Evolutionary conservation across 164 flowering plant genomes (phyloP), one percentile per base, ranked within the genome.

Genomic region (Annona squamosa): DNA sequence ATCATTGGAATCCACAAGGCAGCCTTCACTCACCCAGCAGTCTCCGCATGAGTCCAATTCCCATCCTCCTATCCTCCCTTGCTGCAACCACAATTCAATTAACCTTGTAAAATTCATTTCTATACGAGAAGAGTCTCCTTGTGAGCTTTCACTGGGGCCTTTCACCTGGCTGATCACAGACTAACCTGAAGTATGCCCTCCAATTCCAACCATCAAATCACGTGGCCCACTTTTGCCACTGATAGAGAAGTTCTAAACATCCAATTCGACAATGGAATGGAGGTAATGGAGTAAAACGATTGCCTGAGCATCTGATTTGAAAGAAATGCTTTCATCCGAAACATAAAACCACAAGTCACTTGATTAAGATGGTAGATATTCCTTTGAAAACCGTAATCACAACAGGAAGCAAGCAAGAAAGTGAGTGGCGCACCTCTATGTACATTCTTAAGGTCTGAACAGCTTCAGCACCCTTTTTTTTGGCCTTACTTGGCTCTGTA

Each of bases 1-100:
- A 46, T 94, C 93, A 67, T 87, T 89, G 1, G 87, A 83, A 76
- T 92, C 97, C 10, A 87, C 98, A 13, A 92, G 90, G 86, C 97
- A 94, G 45, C 97, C 98, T 42, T 92, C 98, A 64, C 91, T 90
- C 5, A 94, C 97, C 94, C 97, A 92, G 80, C 97, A 92, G 63
- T 92, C 92, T 68, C 98, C 98, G 77, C 97, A 92, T 0, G 86
- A 76, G 69, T 90, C 97, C 45, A 92, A 72, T 73, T 90, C 92
- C 97, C 97, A 92, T 6, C 97, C 97, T 77, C 80, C 64, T 48
- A 94, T 80, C 64, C 63, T 41, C 68, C 96, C 98, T 71, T 87
- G 88, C 98, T 88, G 56, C 44, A 46, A 69, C 68, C 43, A 26
- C 10, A 6, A 16, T 16, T 52, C 9, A 9, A 52, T 52, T 52